Base-by-base conservation (phyloP, 2,329 filamentous ascomycete species). In the Colletotrichum sublineola region DNA sequence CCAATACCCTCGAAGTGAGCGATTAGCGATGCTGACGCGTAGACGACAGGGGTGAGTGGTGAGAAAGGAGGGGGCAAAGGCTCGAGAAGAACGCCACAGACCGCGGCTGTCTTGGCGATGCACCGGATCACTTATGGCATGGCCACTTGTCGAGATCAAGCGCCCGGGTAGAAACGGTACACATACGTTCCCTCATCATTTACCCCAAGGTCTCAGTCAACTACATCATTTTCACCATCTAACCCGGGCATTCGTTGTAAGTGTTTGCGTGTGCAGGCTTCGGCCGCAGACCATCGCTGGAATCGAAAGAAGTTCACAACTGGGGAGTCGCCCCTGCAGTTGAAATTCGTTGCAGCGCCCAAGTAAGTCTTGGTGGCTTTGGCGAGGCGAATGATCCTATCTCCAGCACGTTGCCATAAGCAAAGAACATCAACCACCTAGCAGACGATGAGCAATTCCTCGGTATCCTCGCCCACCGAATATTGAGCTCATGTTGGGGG, bases 21-120 rank as follows among this genome's bases (percentile, higher is more conserved):
- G 40, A 5, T 33, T 55, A 55, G 53, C 56, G 48, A 71, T 63
- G 57, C 52, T 63, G 68, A 68, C 68, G 57, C 58, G 64, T 44
- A 63, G 67, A 24, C 53, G 18, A 57, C 36, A 36, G 29, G 57
- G 65, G 44, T 60, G 46, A 24, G 42, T 52, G 48, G 38, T 50
- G 44, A 61, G 38, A 40, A 61, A 60, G 38, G 33, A 53, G 65
- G 52, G 56, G 48, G 18, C 33, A 33, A 15, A 46, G 38, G 31
- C 31, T 56, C 38, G 14, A 18, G 29, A n/a, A 18, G 58, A 57
- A 33, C 12, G 53, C 53, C 42, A 60, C 42, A 66, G n/a, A 60
- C 14, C 63, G n/a, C 29, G n/a, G 12, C 36, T 58, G n/a, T 58
- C n/a, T n/a, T 7, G 5, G 3, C n/a, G 36, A 58, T 58, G 12